phyloP scores from a whole-genome alignment of 2,329 filamentous ascomycete genomes.

The Colletotrichum tamarilloi region DNA sequence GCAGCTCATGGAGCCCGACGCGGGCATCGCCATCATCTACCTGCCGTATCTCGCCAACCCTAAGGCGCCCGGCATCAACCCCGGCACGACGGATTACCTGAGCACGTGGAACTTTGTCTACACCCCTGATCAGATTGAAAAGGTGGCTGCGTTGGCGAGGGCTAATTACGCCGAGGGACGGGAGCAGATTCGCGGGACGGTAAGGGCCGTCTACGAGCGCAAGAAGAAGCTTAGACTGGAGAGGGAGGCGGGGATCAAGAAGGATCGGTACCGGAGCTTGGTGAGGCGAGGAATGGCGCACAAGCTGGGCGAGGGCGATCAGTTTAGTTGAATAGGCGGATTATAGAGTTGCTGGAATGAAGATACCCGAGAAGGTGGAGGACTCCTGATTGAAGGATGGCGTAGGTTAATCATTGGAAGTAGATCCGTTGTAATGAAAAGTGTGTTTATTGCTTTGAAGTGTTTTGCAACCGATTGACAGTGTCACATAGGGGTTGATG shows the following conservation, averaged over 20 bases:
- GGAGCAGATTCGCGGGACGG: constrained; percentile 80
- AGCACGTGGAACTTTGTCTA: constrained; percentile 99
- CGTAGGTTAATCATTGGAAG: background rate
- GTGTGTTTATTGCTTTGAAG: no score
- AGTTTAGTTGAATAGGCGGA: constrained; percentile 62
- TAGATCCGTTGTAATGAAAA: no score
- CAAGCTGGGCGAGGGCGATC: constrained; percentile 71
- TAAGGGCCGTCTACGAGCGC: constrained; percentile 91
- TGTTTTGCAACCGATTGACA: no score
- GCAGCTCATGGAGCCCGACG: constrained; percentile 78
- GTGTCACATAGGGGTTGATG: no score
- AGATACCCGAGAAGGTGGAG: constrained; percentile 29
- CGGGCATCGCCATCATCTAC: constrained; percentile 90
- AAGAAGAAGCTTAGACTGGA: constrained; percentile 79
- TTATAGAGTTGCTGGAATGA: background rate
- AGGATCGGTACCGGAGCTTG: constrained; percentile 56
- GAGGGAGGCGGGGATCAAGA: constrained; percentile 53
- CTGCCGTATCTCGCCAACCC: constrained; percentile 86
- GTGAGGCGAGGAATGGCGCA: constrained; percentile 63
- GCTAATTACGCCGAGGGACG: constrained; percentile 89
- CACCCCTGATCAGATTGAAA: constrained; percentile 88
- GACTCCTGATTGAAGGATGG: background rate
- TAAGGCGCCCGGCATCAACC: constrained; percentile 84
- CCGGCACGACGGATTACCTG: constrained; percentile 84
- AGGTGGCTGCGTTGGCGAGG: constrained; percentile 81